Base-by-base conservation (phyloP, 2,329 filamentous ascomycete genomes). In the Pleurostoma richardsiae region DNA sequence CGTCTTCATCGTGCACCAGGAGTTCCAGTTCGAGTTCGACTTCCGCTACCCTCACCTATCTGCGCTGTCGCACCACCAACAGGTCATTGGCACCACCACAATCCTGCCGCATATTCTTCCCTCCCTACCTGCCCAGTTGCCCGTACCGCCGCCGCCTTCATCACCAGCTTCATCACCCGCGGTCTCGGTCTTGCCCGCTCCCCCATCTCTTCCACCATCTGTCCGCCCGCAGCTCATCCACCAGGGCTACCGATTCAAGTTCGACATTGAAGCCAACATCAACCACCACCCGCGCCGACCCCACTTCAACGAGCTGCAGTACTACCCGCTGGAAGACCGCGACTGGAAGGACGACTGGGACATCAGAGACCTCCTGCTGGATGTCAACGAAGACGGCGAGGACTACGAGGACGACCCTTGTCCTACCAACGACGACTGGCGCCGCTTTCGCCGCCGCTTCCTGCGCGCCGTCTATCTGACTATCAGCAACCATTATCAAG, bases 1-100 rank as follows among this genome's bases (percentile, higher is more conserved):
- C 41, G 60, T 74, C 6, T 67, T 74, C 29, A 63, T 74, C 19
- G 69, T 75, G 4, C 71, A 73, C 50, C 72, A 75, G 51, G 71
- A 72, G 45, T 73, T 72, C 40, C 68, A 71, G 29, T 73, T 74
- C 51, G 70, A 69, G 49, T 68, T 69, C 39, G 61, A 66, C 49
- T 60, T 59, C 19, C 56, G 59, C 33, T 19, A 19, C 19, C 19
- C 19, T 19, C 19, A 19, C 19, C 19, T 19, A 19, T 19, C 19
- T 19, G 33, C 41, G 30, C 6, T 59, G 58, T 43, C 59, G 53
- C 29, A 51, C 46, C 26, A 54, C 50, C 27, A 45, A 52, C 49
- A 54, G 27, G 26, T 30, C 10, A 11, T 27, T 7, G 11, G 19
- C 10, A 45, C 29, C 19, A 49, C 52, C 48, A 19, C 19, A 19